phyloP scores from a whole-genome alignment of 306 rosid genomes.

The Macrotyloma uniflorum region DNA sequence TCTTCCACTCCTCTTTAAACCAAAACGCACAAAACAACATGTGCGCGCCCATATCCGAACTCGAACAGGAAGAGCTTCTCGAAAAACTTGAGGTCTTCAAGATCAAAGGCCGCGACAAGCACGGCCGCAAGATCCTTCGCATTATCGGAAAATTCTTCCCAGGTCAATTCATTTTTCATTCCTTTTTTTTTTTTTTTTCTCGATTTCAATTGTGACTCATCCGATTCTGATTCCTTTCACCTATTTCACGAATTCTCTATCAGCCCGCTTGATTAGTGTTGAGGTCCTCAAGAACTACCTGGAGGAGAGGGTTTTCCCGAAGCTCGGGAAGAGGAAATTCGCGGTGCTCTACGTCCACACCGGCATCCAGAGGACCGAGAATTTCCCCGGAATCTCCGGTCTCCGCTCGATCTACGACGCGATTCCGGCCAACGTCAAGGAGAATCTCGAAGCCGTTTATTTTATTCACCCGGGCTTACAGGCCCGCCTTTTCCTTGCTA shows the following conservation, averaged over 20 bases:
- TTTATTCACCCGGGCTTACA: constrained; percentile 85
- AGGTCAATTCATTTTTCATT: constrained; percentile 41
- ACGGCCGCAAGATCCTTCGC: constrained; percentile 77
- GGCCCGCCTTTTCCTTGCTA: constrained; percentile 86
- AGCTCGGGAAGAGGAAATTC: constrained; percentile 62
- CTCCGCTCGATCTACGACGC: constrained; percentile 83
- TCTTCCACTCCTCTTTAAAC: neutral
- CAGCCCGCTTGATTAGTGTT: constrained; percentile 72
- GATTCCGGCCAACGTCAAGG: constrained; percentile 69
- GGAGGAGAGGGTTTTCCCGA: constrained; percentile 74
- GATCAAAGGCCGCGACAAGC: constrained; percentile 83
- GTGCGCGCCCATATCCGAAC: constrained; percentile 48
- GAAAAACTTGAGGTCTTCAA: constrained; percentile 70
- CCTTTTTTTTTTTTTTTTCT: neutral
- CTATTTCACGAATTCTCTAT: neutral
- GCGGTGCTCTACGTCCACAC: constrained; percentile 79
- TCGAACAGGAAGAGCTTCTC: constrained; percentile 62
- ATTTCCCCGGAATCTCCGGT: constrained; percentile 84
- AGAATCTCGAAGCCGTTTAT: constrained; percentile 78
- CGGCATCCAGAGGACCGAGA: constrained; percentile 76
- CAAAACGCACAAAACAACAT: constrained; percentile 33
- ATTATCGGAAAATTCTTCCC: constrained; percentile 84
- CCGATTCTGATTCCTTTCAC: neutral
- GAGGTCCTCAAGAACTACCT: constrained; percentile 66
- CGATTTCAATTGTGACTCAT: neutral